Conservation (phyloP, 2,329 filamentous ascomycete genomes). For the Chalaropsis ovoidea region DNA sequence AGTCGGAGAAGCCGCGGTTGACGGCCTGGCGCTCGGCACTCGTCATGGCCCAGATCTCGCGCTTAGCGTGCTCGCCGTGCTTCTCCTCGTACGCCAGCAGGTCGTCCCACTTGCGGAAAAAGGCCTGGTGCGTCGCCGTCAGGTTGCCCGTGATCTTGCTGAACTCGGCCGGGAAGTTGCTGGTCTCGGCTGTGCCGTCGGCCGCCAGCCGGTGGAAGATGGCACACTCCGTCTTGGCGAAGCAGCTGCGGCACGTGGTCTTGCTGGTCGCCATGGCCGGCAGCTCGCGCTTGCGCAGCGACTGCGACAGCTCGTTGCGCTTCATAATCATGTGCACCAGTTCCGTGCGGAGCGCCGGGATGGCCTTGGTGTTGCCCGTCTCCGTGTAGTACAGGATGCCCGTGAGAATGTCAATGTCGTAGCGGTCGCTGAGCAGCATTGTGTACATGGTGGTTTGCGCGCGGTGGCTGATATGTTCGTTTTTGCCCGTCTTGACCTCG, state of each 20-base stretch:
- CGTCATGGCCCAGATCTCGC: constrained; percentile 93
- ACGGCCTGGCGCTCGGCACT: constrained; percentile 79
- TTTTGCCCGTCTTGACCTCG: constrained; percentile 89
- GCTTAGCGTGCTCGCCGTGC: constrained; percentile 72
- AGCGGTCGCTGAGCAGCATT: constrained; percentile 80
- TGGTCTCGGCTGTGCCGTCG: constrained; percentile 67
- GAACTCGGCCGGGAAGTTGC: constrained; percentile 73
- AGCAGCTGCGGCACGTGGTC: constrained; percentile 75
- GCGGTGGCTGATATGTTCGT: constrained; percentile 69
- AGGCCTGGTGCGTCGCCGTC: constrained; percentile 62
- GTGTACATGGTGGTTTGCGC: constrained; percentile 95
- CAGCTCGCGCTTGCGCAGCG: constrained; percentile 70
- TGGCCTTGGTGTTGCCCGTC: constrained; percentile 71
- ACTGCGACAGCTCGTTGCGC: constrained; percentile 78
- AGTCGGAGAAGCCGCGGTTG: constrained; percentile 79
- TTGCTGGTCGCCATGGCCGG: constrained; percentile 78
- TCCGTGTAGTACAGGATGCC: constrained; percentile 95
- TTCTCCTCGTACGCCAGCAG: constrained; percentile 90
- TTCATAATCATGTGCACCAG: constrained; percentile 95
- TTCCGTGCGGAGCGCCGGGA: constrained; percentile 77
- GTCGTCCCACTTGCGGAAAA: constrained; percentile 91
- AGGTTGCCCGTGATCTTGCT: constrained; percentile 69
- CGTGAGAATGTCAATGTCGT: constrained; percentile 82
- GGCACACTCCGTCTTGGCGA: constrained; percentile 83
- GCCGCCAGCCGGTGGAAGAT: constrained; percentile 88